Evolutionary conservation across 2,329 filamentous ascomycete genomes (phyloP), one percentile per base, ranked within the genome.

Genomic region (Claviceps digitariae): DNA sequence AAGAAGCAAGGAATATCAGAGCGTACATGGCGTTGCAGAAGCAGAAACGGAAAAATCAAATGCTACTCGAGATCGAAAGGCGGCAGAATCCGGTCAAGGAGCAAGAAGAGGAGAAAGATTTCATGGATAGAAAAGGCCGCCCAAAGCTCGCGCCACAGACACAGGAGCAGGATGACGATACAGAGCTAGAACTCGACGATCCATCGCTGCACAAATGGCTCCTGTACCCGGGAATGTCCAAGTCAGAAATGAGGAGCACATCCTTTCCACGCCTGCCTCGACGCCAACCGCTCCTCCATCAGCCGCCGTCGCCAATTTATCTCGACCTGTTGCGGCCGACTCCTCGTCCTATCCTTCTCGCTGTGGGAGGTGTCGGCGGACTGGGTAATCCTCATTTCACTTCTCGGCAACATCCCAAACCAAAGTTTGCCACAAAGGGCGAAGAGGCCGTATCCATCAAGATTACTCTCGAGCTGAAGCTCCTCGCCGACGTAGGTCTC

Each of bases 341-440:
- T 69, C 82, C 88, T 5, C 79, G 81, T 48, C 93, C 93, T 0
- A 83, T 96, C 58, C 74, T 98, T 25, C 79, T 98, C 12, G 87
- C 89, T 1, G 85, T 88, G 0, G 93, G 93, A 8, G 90, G 89
- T 5, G 79, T 94, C 56, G 93, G 93, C 9, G 93, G 93, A 0
- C 69, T 96, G 8, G 93, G 93, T 12, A 98, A 98, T 64, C 88
- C 93, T 5, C 90, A 96, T 67, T 98, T 97, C 63, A 81, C 87
- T 34, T 86, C 87, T 4, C 84, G 84, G 52, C 78, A 82, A n/a
- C 77, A 81, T 50, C 79, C 82, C 3, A 78, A 85, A 44, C 93
- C 93, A 1, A 84, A 91, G 62, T 95, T 90, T 66, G 93, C 91
- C 6, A 95, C 90, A 1, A 86, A 83, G 59, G 93, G 93, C 44